A percentile compares a stretch with the other conserved stretches of the same genome.
These are phyloP conservation scores for Alternaria triticimaculans DNA, from an alignment of 2,329 filamentous ascomycete species.

Conservation along the genomic window DNA sequence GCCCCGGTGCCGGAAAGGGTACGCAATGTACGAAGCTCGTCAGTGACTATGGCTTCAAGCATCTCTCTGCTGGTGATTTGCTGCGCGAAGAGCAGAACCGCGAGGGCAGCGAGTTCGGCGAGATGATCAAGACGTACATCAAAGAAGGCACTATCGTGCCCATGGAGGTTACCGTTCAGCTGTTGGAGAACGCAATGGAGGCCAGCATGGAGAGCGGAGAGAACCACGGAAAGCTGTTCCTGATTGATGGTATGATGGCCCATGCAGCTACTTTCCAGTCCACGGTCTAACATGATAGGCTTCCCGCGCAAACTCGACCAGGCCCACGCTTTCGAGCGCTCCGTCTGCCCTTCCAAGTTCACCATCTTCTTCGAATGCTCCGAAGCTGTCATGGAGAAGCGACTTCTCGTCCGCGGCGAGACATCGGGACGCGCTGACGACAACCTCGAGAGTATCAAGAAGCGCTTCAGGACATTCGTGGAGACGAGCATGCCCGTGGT, in stretches of 20 bases:
- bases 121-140: conserved; percentile 92
- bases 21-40: conserved; percentile 94
- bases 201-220: conserved; percentile 63
- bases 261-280: not conserved
- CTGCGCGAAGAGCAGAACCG: conserved; percentile 93
- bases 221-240: conserved; percentile 71
- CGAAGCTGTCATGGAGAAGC: conserved; percentile 83
- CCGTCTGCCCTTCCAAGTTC: conserved; percentile 81
- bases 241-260: conserved; percentile 64
- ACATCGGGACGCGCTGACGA: conserved; percentile 91
- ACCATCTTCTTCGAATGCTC: conserved; percentile 95
- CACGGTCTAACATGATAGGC: conserved; percentile 52
- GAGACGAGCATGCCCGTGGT: conserved; percentile 99
- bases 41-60: conserved; percentile 85
- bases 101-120: conserved; percentile 83
- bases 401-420: conserved; percentile 87
- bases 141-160: conserved; percentile 94
- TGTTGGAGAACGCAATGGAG: conserved; percentile 93
- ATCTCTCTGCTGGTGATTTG: conserved; percentile 92
- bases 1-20: conserved; percentile 93
- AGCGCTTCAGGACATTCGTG: conserved; percentile 92
- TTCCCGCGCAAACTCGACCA: conserved; percentile 99
- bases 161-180: conserved; percentile 95
- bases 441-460: conserved; percentile 93
- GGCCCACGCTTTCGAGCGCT: conserved; percentile 89